These are phyloP conservation scores for Zygoascus hellenicus DNA, from an alignment of 1,139 yeast species.

Conservation along the genomic window DNA sequence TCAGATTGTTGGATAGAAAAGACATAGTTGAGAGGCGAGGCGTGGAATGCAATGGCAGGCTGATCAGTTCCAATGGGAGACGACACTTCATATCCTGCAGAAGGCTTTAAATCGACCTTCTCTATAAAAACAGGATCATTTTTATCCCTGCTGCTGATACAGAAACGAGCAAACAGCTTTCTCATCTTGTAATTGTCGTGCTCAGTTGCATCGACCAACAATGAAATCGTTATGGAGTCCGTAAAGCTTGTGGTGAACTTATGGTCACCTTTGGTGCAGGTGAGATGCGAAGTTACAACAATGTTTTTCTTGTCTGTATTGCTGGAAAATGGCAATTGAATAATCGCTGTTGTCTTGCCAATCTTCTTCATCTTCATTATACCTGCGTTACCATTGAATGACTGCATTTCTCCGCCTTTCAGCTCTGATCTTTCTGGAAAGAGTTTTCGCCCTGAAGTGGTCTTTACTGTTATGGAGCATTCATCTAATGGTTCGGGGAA, in stretches of 20 bases:
- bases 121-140: slow-evolving; percentile 51
- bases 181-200: slow-evolving; percentile 63
- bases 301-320: slow-evolving; percentile 13
- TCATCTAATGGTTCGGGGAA: slow-evolving; percentile 14
- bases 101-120: slow-evolving; percentile 40
- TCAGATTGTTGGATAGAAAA: slow-evolving; percentile 41
- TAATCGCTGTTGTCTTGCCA: neutral
- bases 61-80: slow-evolving; percentile 31
- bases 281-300: slow-evolving; percentile 15
- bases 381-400: neutral
- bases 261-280: slow-evolving; percentile 20
- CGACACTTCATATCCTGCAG: slow-evolving; percentile 40
- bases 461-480: slow-evolving; percentile 11
- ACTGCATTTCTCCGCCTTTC: neutral
- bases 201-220: slow-evolving; percentile 64
- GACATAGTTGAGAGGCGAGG: slow-evolving; percentile 63
- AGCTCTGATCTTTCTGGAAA: neutral
- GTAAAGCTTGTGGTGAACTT: slow-evolving; percentile 17
- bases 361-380: neutral
- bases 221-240: slow-evolving; percentile 25
- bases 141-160: slow-evolving; percentile 53
- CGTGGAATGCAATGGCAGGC: slow-evolving; percentile 50
- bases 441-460: neutral
- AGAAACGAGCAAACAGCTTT: slow-evolving; percentile 58
- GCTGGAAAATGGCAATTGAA: slow-evolving; percentile 14